Base-by-base conservation (phyloP, 352 stramenopile genomes). In the Globisporangium sylvaticum region DNA sequence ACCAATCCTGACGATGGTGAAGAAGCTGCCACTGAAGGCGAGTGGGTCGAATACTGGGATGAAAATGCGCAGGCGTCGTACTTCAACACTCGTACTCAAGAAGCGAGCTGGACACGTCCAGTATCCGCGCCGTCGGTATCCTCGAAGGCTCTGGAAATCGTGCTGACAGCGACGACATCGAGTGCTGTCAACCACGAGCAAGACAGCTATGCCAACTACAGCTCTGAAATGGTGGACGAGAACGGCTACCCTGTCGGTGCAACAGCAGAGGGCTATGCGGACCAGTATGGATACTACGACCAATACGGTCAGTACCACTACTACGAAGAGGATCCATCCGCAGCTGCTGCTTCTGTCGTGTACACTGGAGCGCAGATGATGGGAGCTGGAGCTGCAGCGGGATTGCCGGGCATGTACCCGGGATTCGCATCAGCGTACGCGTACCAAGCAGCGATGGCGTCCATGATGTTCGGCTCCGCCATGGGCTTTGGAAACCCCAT, bases 11-110 rank as follows among this genome's bases (percentile, higher is more conserved):
- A 70, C 50, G 69, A 71, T 12, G 58, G 2, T n/a, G 63, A 32
- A 3, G 55, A 64, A 0, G 62, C 57, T 1, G 46, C 67, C 12
- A 48, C 57, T 4, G 80, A 66, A 25, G 84, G 90, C 6, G 84
- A 96, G 53, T 97, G 89, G 89, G 84, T 95, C 65, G 87, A 97
- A 66, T 96, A 95, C 70, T 96, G 88, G 89, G 89, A 97, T 69
- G 89, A 97, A 42, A 96, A 87, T 55, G 87, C 87, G 2, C 87
- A 94, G 42, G 87, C 89, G 20, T 94, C 81, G 44, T 97, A 97
- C 66, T 97, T 89, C 80, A 96, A 95, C 65, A 91, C 89, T 32
- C 79, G 80, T 7, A 97, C 89, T 1, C 88, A 96, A 58, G 89
- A 96, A 70, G 88, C 87, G 54, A 94, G 81, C 62, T 96, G 88